phyloP scores from a whole-genome alignment of 345 rosid species.

The Eucalyptus erythrocorys region DNA sequence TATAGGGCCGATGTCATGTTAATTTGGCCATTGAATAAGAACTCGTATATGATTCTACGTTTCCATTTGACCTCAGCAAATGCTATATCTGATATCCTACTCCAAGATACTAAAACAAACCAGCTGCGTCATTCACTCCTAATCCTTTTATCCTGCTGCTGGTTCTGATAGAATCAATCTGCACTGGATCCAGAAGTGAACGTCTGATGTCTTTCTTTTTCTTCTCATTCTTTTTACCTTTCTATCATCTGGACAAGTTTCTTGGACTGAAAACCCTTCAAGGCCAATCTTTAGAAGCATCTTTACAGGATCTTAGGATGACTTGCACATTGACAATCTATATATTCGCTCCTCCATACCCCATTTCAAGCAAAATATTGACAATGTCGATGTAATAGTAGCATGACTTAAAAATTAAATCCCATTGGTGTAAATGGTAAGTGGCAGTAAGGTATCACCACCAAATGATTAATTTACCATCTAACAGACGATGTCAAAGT shows the following conservation, averaged over 20 bases:
- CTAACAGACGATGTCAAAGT: accelerated
- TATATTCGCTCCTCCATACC: neutral
- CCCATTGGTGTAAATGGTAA: neutral
- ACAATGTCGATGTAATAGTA: too few species aligned
- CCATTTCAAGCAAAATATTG: neutral
- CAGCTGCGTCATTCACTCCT: neutral
- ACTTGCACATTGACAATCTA: neutral
- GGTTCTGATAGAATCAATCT: neutral
- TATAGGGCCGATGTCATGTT: neutral
- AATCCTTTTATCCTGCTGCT: neutral
- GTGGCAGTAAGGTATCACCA: neutral
- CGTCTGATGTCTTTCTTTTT: neutral
- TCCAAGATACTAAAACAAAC: neutral
- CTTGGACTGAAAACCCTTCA: neutral
- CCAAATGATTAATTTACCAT: neutral
- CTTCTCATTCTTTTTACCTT: too few species aligned
- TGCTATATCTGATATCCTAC: neutral
- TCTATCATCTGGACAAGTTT: neutral
- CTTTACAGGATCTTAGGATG: neutral
- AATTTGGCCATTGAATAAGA: neutral
- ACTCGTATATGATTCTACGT: neutral
- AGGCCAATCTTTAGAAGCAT: neutral
- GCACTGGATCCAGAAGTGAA: neutral
- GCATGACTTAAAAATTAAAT: neutral
- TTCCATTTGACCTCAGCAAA: neutral